Base-by-base conservation (phyloP, 345 rosid genomes). In the Camelina sativa region DNA sequence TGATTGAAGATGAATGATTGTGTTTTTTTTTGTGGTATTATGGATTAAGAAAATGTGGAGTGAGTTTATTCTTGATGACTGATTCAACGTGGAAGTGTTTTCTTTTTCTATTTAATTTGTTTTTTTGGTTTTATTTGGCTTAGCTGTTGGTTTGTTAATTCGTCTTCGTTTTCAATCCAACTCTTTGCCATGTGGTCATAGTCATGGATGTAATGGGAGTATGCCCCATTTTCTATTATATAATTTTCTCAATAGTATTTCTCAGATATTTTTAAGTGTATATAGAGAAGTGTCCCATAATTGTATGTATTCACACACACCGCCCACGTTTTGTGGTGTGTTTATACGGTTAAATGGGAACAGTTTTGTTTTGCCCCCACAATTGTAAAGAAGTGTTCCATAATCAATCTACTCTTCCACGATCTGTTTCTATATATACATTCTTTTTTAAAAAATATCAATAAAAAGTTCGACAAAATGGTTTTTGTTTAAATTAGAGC, bases 1-100 rank as follows among this genome's bases (percentile, higher is more conserved):
- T 75, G 73, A 75, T 75, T 67, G 55, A 59, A 66, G 62, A 25
- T 67, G 67, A 67, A 75, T 75, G 47, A 75, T 75, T 75, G 78
- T 74, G 72, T 50, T 44, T 44, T 43, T n/a, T n/a, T n/a, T n/a
- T 28, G 62, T 52, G 44, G 37, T 25, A 6, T 50, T 34, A 20
- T 41, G 71, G 57, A 72, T 28, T 40, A 35, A 15, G 25, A 61
- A 44, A 35, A 23, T 5, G 37, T 47, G 59, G 71, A 66, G 34
- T 30, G 44, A 59, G 62, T 38, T 28, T 28, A 28, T 7, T 48
- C 65, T 5, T 11, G 68, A 51, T 7, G 79, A 67, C 79, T 28
- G 41, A 60, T 60, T 75, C 79, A 75, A 75, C 53, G 67, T 59
- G 52, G 67, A 58, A 35, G 44, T 54, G 5, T 28, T 28, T 28